Conservation (phyloP, 2,329 filamentous ascomycete species). For the Apiospora sp. region DNA sequence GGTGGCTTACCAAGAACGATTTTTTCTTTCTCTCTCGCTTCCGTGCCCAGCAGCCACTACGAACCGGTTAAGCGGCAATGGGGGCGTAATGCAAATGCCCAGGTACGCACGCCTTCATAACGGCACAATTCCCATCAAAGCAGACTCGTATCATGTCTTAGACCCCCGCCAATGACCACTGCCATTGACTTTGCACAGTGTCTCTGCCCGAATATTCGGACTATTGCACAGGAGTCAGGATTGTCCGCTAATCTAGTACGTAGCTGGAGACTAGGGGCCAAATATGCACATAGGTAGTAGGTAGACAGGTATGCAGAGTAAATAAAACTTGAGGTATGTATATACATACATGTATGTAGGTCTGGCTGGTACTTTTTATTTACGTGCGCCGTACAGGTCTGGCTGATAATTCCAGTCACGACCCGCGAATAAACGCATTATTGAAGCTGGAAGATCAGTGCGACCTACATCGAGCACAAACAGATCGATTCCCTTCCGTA, state of each 20-base stretch:
- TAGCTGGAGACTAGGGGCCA: neutral
- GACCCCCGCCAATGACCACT: neutral
- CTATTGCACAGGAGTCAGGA: neutral
- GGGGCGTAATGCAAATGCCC: neutral
- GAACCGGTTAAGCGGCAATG: constrained; percentile 8
- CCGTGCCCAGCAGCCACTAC: neutral
- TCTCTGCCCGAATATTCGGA: neutral
- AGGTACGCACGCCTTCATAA: neutral
- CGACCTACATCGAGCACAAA: too few species aligned
- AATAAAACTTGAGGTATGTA: too few species aligned
- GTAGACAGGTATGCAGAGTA: neutral
- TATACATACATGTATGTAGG: too few species aligned
- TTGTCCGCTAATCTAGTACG: neutral
- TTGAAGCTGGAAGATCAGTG: too few species aligned
- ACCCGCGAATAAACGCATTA: too few species aligned
- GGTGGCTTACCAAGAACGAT: neutral
- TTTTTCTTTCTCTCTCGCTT: neutral
- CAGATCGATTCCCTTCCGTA: too few species aligned
- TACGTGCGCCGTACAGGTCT: too few species aligned
- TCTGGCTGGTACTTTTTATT: too few species aligned
- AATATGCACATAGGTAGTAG: neutral
- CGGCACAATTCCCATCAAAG: neutral
- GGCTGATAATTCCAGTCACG: too few species aligned
- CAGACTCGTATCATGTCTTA: constrained; percentile 9
- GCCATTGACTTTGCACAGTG: constrained; percentile 19